Conservation (phyloP, 2,329 filamentous ascomycete species). For the Stromatinia cepivora region DNA sequence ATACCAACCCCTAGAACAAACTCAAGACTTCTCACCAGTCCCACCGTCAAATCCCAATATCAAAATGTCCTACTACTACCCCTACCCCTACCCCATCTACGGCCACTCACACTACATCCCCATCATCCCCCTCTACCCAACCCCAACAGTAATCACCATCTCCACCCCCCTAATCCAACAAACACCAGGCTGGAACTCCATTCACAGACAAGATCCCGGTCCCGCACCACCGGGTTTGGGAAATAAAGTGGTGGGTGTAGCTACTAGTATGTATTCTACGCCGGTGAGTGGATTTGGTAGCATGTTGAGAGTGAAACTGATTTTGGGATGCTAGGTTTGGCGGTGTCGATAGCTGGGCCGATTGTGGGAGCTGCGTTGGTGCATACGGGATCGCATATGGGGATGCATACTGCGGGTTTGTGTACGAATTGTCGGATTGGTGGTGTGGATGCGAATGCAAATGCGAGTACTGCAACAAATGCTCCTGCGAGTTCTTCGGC, state of each 20-base stretch:
- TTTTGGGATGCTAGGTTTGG: background rate
- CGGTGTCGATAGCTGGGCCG: background rate
- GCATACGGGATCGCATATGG: background rate
- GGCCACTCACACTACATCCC: background rate
- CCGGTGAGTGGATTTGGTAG: background rate
- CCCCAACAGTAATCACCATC: background rate
- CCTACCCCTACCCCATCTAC: background rate
- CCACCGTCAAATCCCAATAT: background rate
- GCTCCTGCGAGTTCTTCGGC: background rate
- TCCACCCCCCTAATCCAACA: background rate
- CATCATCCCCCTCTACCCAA: background rate
- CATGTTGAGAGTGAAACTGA: background rate
- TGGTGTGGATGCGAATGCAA: background rate
- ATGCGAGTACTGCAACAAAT: background rate
- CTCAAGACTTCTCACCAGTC: background rate
- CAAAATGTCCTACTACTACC: conserved; percentile 8
- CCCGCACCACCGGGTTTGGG: background rate
- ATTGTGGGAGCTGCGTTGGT: background rate
- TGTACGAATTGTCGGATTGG: background rate
- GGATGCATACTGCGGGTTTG: background rate
- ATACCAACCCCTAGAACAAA: rapidly evolving
- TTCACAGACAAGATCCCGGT: background rate
- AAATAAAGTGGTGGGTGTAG: background rate
- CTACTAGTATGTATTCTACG: conserved; percentile 6
- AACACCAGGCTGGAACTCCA: background rate